These are phyloP conservation scores for Picochlorum sp. DNA, from an alignment of 139 green algal genomes.

Conservation along the genomic window DNA sequence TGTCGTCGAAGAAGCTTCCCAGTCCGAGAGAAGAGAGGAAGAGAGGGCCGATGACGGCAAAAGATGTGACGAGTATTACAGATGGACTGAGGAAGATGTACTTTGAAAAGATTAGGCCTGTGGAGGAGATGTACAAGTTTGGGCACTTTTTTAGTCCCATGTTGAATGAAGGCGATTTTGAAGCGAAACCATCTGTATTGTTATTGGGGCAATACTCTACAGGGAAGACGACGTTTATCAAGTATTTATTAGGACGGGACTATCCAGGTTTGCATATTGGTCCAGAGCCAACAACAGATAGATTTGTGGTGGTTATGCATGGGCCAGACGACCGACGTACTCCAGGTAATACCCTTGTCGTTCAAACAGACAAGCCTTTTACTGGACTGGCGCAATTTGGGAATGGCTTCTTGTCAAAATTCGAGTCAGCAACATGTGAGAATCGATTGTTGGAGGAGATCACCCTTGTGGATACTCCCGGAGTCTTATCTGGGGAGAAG, in stretches of 20 bases:
- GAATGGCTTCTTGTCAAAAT: conserved; percentile 86
- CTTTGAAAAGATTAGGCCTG: conserved; percentile 76
- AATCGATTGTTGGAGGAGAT: conserved; percentile 84
- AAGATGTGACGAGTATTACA: conserved; percentile 70
- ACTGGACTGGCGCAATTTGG: conserved; percentile 52
- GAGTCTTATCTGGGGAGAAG: conserved; percentile 93
- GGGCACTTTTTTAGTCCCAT: conserved; percentile 80
- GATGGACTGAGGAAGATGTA: conserved; percentile 92
- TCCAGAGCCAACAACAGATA: conserved; percentile 94
- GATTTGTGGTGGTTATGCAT: conserved; percentile 90
- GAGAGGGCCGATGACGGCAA: conserved; percentile 34
- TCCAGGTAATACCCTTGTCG: conserved; percentile 93
- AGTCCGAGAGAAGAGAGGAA: background rate
- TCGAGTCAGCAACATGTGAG: conserved; percentile 74
- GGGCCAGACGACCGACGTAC: conserved; percentile 70
- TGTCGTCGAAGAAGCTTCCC: too few relatives aligned
- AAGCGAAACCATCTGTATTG: conserved; percentile 92
- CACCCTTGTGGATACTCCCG: conserved; percentile 86
- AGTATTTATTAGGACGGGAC: conserved; percentile 79
- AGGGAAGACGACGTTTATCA: conserved; percentile 98
- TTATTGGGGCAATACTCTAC: conserved; percentile 96
- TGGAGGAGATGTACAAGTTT: conserved; percentile 93
- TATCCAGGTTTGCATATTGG: conserved; percentile 94
- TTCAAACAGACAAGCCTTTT: conserved; percentile 87
- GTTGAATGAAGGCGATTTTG: conserved; percentile 83